Evolutionary conservation across 2,329 filamentous ascomycete genomes (phyloP).

Genomic region (Talaromyces sp.): DNA sequence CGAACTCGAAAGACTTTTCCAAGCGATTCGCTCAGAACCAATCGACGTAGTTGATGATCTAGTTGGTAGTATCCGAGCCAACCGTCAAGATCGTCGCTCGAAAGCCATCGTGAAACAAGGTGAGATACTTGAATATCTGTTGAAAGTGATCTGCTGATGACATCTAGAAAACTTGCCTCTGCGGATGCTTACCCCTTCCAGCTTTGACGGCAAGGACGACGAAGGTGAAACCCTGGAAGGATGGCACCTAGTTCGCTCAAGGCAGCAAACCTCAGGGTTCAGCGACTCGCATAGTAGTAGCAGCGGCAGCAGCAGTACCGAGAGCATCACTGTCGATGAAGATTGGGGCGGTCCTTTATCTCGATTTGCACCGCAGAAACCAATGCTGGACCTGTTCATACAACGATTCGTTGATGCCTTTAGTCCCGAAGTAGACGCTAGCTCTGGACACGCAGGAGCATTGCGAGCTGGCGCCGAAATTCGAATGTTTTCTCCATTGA

Average conservation of each 20-base stretch:
- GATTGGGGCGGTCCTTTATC: constrained; percentile 18
- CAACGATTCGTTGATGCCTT: constrained; percentile 41
- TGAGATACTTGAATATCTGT: background rate
- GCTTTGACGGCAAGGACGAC: constrained; percentile 3
- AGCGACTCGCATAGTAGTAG: constrained; percentile 15
- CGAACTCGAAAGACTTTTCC: constrained; percentile 33
- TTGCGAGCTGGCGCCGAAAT: constrained; percentile 37
- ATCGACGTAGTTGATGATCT: constrained; percentile 31
- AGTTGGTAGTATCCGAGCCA: constrained; percentile 31
- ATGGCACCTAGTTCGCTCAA: constrained; percentile 8
- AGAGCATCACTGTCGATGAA: constrained; percentile 18
- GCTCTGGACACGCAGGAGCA: constrained; percentile 35
- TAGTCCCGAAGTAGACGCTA: constrained; percentile 36
- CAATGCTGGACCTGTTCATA: constrained; percentile 36
- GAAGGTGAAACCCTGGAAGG: background rate
- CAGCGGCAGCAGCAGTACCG: constrained; percentile 18
- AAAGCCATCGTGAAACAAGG: background rate
- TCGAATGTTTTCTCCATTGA: constrained; percentile 40
- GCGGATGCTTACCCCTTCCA: constrained; percentile 10
- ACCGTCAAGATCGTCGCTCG: constrained; percentile 12
- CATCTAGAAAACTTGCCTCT: constrained; percentile 1
- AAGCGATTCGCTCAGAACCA: constrained; percentile 34
- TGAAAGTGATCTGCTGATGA: background rate
- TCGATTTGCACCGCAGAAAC: constrained; percentile 19
- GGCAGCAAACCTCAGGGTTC: background rate